Percentiles rank a stretch among this genome's conserved stretches.
Evolutionary conservation across 345 rosid species (phyloP).

Genomic region (Sisymbrium altissimum): DNA sequence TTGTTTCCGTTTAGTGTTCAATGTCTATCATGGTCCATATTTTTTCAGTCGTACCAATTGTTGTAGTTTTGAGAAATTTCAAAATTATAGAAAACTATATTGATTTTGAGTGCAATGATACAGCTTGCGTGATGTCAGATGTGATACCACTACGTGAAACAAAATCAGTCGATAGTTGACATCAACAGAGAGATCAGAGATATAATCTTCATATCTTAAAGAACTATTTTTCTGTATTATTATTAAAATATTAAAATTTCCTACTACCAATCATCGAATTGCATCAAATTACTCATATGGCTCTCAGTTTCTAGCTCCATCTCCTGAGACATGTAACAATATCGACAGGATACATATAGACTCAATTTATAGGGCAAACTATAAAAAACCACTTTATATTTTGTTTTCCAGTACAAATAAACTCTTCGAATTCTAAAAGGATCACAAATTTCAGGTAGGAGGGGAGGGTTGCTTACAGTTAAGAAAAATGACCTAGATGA

Average conservation of each 20-base stretch:
- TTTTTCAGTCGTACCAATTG: neutral
- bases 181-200: neutral
- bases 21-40: neutral
- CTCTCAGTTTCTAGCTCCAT: neutral
- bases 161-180: neutral
- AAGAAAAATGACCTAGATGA: too few species aligned
- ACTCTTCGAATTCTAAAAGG: too few species aligned
- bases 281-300: neutral
- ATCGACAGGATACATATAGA: too few species aligned
- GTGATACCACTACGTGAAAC: neutral
- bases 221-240: too few species aligned
- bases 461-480: too few species aligned
- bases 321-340: neutral
- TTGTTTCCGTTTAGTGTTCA: neutral
- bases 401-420: too few species aligned
- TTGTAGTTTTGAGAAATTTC: neutral
- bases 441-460: too few species aligned
- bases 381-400: too few species aligned
- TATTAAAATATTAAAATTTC: too few species aligned
- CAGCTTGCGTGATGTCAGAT: neutral
- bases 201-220: too few species aligned
- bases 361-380: too few species aligned
- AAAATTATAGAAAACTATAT: neutral
- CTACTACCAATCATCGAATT: neutral
- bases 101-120: neutral